These are phyloP conservation scores for Spraguea lophii DNA, from an alignment of 371 early-diverging fungal genomes.

Conservation along the genomic window DNA sequence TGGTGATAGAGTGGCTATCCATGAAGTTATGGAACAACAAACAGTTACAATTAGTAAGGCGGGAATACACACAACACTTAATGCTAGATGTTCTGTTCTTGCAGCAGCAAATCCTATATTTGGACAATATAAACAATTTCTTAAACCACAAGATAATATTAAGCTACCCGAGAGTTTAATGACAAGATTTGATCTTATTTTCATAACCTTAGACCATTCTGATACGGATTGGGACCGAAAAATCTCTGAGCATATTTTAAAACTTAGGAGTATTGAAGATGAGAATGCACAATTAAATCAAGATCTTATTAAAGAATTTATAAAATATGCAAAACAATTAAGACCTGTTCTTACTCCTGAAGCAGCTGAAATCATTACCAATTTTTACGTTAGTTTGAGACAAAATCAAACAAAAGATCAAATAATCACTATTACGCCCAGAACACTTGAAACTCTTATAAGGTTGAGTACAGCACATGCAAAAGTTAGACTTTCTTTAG, in stretches of 20 bases:
- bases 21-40: conserved; percentile 99
- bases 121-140: conserved; percentile 49
- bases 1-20: conserved; percentile 89
- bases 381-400: conserved; percentile 37
- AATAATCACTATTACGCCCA: conserved; percentile 67
- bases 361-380: conserved; percentile 23
- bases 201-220: conserved; percentile 72
- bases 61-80: conserved; percentile 85
- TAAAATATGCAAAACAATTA: conserved; percentile 22
- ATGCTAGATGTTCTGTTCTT: conserved; percentile 85
- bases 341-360: conserved; percentile 34
- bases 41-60: conserved; percentile 88
- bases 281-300: conserved; percentile 18
- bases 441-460: conserved; percentile 92
- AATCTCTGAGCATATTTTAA: conserved; percentile 48
- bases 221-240: conserved; percentile 51
- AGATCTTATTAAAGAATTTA: conserved; percentile 20
- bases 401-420: conserved; percentile 33
- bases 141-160: conserved; percentile 43
- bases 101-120: conserved; percentile 97
- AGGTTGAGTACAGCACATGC: conserved; percentile 92
- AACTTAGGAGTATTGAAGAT: conserved; percentile 49
- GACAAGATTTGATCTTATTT: conserved; percentile 55
- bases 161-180: conserved; percentile 46
- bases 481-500: conserved; percentile 57